Evolutionary conservation across 2,329 filamentous ascomycete genomes (phyloP).

Genomic region (Arachnopeziza araneosa): DNA sequence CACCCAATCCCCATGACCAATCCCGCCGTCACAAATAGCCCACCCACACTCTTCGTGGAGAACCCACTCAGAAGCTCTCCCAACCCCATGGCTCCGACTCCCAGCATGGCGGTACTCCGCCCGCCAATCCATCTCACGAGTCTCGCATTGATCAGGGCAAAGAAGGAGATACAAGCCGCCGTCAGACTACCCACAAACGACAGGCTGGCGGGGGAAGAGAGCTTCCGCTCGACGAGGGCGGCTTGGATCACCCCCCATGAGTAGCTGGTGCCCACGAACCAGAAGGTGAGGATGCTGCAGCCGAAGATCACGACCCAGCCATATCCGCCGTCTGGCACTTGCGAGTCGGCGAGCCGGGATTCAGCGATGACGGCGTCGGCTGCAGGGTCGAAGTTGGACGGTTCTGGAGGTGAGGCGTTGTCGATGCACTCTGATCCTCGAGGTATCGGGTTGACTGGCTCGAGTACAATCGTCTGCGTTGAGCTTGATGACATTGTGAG

Average conservation of each 20-base stretch:
- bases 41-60: conserved; percentile 38
- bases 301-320: conserved; percentile 49
- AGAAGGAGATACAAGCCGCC: conserved; percentile 43
- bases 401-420: conserved; percentile 1
- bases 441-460: neutral
- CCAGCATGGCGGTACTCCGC: conserved; percentile 40
- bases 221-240: conserved; percentile 44
- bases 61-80: conserved; percentile 45
- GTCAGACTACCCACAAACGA: conserved; percentile 53
- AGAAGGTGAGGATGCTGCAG: conserved; percentile 48
- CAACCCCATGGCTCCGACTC: conserved; percentile 44
- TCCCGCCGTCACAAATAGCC: conserved; percentile 44
- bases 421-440: neutral
- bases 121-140: conserved; percentile 46
- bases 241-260: conserved; percentile 57
- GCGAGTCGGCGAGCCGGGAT: conserved; percentile 40
- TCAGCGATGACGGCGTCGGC: conserved; percentile 36
- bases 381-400: conserved; percentile 19
- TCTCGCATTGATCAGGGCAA: conserved; percentile 48
- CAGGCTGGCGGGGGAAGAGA: conserved; percentile 46
- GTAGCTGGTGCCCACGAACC: conserved; percentile 51
- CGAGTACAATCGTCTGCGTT: conserved; percentile 11
- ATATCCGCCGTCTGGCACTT: conserved; percentile 49
- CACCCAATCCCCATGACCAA: conserved; percentile 41
- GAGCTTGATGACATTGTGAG: conserved; percentile 3